phyloP scores from a whole-genome alignment of 1,284 basidiomycete genomes.

The Austropuccinia psidii region DNA sequence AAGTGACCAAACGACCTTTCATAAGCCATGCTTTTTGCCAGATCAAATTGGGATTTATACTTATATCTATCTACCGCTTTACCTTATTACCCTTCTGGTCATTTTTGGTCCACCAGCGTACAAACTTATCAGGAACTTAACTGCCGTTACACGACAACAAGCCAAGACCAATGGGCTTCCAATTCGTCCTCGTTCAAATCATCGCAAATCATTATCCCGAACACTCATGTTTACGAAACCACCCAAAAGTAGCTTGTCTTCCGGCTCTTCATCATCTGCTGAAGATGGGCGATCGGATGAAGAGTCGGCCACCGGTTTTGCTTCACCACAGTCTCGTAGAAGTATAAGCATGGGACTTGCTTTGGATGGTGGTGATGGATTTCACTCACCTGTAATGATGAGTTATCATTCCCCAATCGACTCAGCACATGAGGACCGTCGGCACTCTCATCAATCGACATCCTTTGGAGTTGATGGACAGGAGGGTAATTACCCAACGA shows the following conservation, averaged over 20 bases:
- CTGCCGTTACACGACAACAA: neutral
- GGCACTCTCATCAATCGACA: constrained; percentile 9
- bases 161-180: constrained; percentile 34
- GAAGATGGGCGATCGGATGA: constrained; percentile 22
- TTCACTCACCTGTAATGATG: neutral
- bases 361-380: neutral
- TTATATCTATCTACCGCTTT: constrained; percentile 56
- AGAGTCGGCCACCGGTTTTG: neutral
- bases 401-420: constrained; percentile 27
- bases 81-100: constrained; percentile 50
- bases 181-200: constrained; percentile 16
- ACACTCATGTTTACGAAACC: constrained; percentile 21
- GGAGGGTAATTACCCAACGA: neutral
- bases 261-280: constrained; percentile 1
- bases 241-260: neutral
- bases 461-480: neutral
- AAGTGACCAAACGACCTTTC: constrained; percentile 50
- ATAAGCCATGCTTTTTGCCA: constrained; percentile 61
- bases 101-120: constrained; percentile 42
- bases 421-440: constrained; percentile 22
- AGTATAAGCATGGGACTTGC: neutral
- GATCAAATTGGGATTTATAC: constrained; percentile 60
- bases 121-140: neutral
- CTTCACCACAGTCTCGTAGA: neutral
- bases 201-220: constrained; percentile 27